These are phyloP conservation scores for Hypoxylon sp. DNA, from an alignment of 2,329 filamentous ascomycete species.

Conservation along the genomic window DNA sequence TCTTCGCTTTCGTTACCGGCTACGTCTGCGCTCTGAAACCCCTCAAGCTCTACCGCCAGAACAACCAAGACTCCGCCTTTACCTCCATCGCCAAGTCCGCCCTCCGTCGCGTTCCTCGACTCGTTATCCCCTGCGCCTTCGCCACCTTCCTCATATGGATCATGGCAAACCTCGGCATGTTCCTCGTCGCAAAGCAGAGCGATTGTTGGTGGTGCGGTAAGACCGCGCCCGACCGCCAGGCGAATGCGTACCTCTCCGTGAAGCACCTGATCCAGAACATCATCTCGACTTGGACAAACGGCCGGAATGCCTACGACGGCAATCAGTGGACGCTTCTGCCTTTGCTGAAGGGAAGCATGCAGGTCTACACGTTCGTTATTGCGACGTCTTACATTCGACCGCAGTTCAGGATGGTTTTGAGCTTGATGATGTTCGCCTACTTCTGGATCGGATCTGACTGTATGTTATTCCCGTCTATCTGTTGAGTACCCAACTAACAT, in stretches of 20 bases:
- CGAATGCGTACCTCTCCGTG: constrained; percentile 52
- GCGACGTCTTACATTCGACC: constrained; percentile 59
- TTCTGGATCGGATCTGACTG: constrained; percentile 52
- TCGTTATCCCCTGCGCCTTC: constrained; percentile 64
- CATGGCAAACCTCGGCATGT: constrained; percentile 62
- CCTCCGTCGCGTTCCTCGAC: constrained; percentile 64
- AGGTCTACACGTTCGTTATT: constrained; percentile 61
- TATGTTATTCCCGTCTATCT: constrained; percentile 30
- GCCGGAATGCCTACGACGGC: constrained; percentile 61
- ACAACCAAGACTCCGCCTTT: constrained; percentile 62
- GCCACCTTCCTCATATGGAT: constrained; percentile 64
- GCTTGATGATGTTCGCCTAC: constrained; percentile 58
- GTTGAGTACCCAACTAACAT: constrained; percentile 19
- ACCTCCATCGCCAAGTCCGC: constrained; percentile 63
- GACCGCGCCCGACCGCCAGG: constrained; percentile 54
- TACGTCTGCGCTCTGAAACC: constrained; percentile 71
- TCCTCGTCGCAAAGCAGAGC: constrained; percentile 61
- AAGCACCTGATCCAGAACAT: constrained; percentile 55
- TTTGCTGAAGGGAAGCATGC: constrained; percentile 62
- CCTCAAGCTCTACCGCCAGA: constrained; percentile 61
- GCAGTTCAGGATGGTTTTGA: constrained; percentile 57
- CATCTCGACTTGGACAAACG: constrained; percentile 59
- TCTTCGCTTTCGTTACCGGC: constrained; percentile 71
- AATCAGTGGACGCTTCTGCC: constrained; percentile 67
- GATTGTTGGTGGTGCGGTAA: constrained; percentile 67